These are phyloP conservation scores for Auricularia heimuer DNA, from an alignment of 768 basidiomycete species.

Conservation along the genomic window DNA sequence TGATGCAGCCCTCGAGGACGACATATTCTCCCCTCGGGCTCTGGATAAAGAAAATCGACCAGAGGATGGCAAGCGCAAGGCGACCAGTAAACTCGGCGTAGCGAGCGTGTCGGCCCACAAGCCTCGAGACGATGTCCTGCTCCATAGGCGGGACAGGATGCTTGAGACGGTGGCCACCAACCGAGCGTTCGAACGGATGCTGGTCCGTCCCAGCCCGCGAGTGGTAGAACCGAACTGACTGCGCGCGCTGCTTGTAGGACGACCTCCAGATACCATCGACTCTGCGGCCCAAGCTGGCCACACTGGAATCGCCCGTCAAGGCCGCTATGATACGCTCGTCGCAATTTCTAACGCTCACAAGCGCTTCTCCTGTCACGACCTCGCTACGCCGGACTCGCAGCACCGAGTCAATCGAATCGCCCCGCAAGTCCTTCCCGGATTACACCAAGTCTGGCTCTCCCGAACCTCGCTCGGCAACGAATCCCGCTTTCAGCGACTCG, in stretches of 20 bases:
- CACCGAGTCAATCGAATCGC: conserved; percentile 58
- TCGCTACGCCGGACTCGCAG: conserved; percentile 61
- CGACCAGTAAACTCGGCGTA: neutral
- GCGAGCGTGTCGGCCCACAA: neutral
- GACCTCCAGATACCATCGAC: conserved; percentile 79
- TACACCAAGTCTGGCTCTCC: neutral
- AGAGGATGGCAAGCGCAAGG: neutral
- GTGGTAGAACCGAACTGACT: neutral
- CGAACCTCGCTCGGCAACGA: neutral
- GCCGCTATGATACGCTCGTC: conserved; percentile 88
- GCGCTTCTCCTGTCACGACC: conserved; percentile 39
- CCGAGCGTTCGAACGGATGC: conserved; percentile 68
- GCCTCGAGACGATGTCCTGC: neutral
- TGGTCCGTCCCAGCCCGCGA: conserved; percentile 39
- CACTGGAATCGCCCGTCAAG: conserved; percentile 79
- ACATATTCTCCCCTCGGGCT: neutral
- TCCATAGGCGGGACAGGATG: conserved; percentile 1
- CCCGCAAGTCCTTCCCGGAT: conserved; percentile 21
- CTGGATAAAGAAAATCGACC: neutral
- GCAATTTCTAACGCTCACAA: conserved; percentile 35
- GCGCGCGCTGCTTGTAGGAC: conserved; percentile 39
- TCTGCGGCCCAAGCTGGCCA: conserved; percentile 65
- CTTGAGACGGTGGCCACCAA: conserved; percentile 37
- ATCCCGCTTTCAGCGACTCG: neutral
- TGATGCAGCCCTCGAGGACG: neutral